These are phyloP conservation scores for Geotrichum restrictum DNA, from an alignment of 1,139 yeast species.

Conservation along the genomic window DNA sequence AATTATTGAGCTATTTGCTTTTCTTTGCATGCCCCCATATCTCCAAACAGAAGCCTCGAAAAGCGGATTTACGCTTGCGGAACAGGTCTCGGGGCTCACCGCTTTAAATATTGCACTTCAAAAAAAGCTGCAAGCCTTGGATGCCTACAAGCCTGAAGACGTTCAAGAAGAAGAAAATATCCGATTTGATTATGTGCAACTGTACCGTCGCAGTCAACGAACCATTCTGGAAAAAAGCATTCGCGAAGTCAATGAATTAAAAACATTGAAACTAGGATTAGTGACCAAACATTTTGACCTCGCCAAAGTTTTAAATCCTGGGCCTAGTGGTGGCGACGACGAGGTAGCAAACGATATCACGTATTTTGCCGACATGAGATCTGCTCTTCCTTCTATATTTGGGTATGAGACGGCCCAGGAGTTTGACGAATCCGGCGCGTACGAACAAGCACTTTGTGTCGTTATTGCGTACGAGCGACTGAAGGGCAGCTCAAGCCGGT, in stretches of 20 bases:
- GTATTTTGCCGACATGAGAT: not conserved
- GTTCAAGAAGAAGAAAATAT: not conserved
- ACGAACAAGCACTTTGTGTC: constrained; percentile 2
- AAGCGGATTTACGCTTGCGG: constrained; percentile 1
- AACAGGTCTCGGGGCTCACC: constrained; percentile 5
- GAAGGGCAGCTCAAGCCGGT: constrained; percentile 2
- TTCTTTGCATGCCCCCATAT: not conserved
- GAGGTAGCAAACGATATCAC: not conserved
- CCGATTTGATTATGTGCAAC: not conserved
- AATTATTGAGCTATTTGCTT: constrained; percentile 4
- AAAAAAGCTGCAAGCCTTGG: constrained; percentile 8
- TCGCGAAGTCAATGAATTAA: not conserved
- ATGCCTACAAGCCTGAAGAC: not conserved
- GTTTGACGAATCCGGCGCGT: not conserved
- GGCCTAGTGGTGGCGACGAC: not conserved
- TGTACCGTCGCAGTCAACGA: constrained; percentile 10
- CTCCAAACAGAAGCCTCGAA: not conserved
- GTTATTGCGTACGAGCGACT: constrained; percentile 9
- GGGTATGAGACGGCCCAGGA: not conserved
- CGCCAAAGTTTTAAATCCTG: not conserved
- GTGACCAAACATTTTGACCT: too few relatives aligned
- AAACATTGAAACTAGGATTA: not conserved
- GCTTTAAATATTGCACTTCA: constrained; percentile 6
- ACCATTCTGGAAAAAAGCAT: constrained; percentile 1
- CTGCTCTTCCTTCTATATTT: not conserved